Percentiles rank a stretch among this genome's conserved stretches.
Conservation (phyloP, 108 stramenopile genomes). For the Parmales sp. region DNA sequence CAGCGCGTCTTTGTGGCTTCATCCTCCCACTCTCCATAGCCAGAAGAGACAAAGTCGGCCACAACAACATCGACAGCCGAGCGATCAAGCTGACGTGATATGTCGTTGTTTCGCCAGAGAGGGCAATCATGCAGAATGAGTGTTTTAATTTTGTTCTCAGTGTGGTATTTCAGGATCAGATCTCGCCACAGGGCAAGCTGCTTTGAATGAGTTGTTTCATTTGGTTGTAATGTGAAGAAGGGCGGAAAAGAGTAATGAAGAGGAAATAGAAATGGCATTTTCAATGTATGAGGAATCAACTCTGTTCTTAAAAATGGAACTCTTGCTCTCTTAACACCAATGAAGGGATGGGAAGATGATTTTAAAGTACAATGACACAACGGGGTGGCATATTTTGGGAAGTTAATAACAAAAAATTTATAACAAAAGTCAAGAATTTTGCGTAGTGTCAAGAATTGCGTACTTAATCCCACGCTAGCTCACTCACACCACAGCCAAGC, state of each 20-base stretch:
- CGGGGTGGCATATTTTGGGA: too few relatives aligned
- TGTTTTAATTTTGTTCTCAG: constrained; percentile 59
- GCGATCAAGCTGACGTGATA: constrained; percentile 42
- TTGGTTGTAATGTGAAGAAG: constrained; percentile 80
- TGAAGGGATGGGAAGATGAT: too few relatives aligned
- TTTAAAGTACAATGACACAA: too few relatives aligned
- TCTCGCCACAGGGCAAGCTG: constrained; percentile 74
- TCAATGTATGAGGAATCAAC: too few relatives aligned
- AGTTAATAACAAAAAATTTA: too few relatives aligned
- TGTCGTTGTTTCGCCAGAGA: constrained; percentile 62
- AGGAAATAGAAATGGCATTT: too few relatives aligned
- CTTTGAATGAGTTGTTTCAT: constrained; percentile 56
- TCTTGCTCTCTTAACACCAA: too few relatives aligned
- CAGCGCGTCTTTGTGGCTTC: constrained; percentile 40
- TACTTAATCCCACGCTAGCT: too few relatives aligned
- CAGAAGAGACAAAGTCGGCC: constrained; percentile 51
- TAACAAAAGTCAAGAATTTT: too few relatives aligned
- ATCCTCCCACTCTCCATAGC: constrained; percentile 77
- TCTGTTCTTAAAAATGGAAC: too few relatives aligned
- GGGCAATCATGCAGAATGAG: constrained; percentile 72
- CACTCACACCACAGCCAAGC: too few relatives aligned
- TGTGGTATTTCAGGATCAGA: constrained; percentile 66
- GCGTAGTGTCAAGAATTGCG: too few relatives aligned
- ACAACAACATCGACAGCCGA: constrained; percentile 44
- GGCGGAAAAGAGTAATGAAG: constrained; percentile 78